A percentile compares a stretch with the other conserved stretches of the same genome.
Conservation (phyloP, 208 protist species). For the Trypanosoma grayi region DNA sequence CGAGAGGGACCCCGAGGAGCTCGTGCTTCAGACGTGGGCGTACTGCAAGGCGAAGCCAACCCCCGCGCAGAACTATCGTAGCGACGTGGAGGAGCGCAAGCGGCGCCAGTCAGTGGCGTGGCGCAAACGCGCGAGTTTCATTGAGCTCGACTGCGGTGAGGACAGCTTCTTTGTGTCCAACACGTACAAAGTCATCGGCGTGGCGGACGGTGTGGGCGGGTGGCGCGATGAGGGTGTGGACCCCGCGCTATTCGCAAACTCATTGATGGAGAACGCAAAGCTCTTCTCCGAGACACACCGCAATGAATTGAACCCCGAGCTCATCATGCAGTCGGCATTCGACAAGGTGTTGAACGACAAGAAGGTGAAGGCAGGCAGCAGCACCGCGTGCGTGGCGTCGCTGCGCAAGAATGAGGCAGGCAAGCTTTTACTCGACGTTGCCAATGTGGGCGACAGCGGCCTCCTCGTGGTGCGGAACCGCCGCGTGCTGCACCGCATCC, state of each 20-base stretch:
- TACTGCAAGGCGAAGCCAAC: slow-evolving; percentile 89
- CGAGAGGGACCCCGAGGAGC: slow-evolving; percentile 75
- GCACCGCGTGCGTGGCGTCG: slow-evolving; percentile 84
- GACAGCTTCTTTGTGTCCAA: slow-evolving; percentile 93
- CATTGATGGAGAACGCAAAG: slow-evolving; percentile 91
- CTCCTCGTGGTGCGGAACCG: slow-evolving; percentile 83
- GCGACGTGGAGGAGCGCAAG: slow-evolving; percentile 78
- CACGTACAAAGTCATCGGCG: slow-evolving; percentile 88
- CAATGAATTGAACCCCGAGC: slow-evolving; percentile 72
- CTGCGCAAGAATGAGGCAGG: slow-evolving; percentile 53
- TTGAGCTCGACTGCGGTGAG: slow-evolving; percentile 92
- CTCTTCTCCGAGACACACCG: slow-evolving; percentile 83
- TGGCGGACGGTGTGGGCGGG: slow-evolving; percentile 92
- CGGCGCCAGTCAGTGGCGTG: slow-evolving; percentile 61
- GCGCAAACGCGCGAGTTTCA: slow-evolving; percentile 86
- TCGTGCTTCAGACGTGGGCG: slow-evolving; percentile 90
- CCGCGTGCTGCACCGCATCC: slow-evolving; percentile 67
- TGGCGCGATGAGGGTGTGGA: slow-evolving; percentile 88
- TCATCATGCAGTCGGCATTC: slow-evolving; percentile 81
- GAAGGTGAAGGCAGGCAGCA: slow-evolving; percentile 86
- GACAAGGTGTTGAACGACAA: slow-evolving; percentile 71
- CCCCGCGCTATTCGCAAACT: slow-evolving; percentile 77
- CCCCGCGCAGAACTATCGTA: slow-evolving; percentile 69
- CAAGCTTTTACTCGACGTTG: slow-evolving; percentile 71
- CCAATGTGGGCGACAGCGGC: slow-evolving; percentile 91